phyloP scores from a whole-genome alignment of 2,329 filamentous ascomycete genomes.

The Botryotinia calthae region DNA sequence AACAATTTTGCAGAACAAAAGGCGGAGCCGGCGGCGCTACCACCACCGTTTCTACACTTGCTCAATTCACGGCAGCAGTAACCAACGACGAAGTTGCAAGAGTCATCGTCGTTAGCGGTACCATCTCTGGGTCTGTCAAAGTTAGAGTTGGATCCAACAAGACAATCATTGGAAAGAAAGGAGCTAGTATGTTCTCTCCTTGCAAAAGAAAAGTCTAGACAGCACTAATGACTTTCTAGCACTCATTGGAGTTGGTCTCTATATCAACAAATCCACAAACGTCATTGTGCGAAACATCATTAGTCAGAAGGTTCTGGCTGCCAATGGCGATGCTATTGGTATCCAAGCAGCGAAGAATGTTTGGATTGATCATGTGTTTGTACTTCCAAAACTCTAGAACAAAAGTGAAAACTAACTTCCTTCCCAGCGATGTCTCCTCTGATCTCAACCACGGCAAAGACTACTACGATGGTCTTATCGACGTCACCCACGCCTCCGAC shows the following conservation, averaged over 20 bases:
- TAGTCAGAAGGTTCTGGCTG: slow-evolving; percentile 47
- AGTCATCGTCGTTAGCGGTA: slow-evolving; percentile 47
- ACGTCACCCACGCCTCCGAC: slow-evolving; percentile 47
- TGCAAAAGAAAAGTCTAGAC: not conserved
- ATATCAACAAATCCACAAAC: slow-evolving; percentile 48
- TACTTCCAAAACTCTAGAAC: not conserved
- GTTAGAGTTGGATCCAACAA: slow-evolving; percentile 42
- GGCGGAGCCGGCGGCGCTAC: slow-evolving; percentile 47
- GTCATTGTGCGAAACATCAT: slow-evolving; percentile 58
- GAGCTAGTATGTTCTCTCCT: slow-evolving; percentile 33
- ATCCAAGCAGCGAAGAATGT: slow-evolving; percentile 49
- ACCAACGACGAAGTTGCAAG: slow-evolving; percentile 43
- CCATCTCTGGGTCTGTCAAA: slow-evolving; percentile 26
- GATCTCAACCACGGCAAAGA: slow-evolving; percentile 43
- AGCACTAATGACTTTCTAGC: slow-evolving; percentile 26
- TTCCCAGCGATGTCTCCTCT: slow-evolving; percentile 36
- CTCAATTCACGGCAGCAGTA: slow-evolving; percentile 26
- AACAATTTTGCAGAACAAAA: slow-evolving; percentile 40
- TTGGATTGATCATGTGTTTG: slow-evolving; percentile 33
- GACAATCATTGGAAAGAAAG: slow-evolving; percentile 42
- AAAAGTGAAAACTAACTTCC: not conserved
- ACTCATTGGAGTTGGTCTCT: slow-evolving; percentile 48
- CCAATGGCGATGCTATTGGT: slow-evolving; percentile 49
- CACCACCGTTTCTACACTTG: slow-evolving; percentile 47
- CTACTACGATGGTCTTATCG: slow-evolving; percentile 44